phyloP scores from a whole-genome alignment of 371 early-diverging fungal species.

The Coemansia sp. region DNA sequence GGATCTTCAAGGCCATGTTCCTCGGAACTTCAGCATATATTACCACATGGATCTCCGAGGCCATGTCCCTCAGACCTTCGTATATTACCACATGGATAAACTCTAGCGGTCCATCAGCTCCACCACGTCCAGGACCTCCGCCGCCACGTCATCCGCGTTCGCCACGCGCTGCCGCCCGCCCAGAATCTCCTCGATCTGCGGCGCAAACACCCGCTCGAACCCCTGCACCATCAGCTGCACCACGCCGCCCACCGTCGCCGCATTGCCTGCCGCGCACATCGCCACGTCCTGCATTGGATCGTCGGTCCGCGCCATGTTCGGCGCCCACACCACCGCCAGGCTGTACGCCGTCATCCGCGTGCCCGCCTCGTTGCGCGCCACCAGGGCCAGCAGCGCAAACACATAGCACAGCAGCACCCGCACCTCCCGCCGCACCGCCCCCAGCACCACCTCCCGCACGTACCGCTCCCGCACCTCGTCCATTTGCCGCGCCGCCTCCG shows the following conservation, averaged over 20 bases:
- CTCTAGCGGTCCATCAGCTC: constrained; percentile 19
- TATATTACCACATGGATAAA: neutral
- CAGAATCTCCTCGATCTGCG: constrained; percentile 13
- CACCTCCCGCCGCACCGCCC: constrained; percentile 49
- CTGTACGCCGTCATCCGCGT: constrained; percentile 85
- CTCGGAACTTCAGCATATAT: too few relatives aligned
- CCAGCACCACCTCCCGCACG: constrained; percentile 54
- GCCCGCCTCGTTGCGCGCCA: constrained; percentile 57
- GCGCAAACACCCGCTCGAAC: constrained; percentile 36
- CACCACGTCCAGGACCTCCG: constrained; percentile 12
- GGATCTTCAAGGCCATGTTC: too few relatives aligned
- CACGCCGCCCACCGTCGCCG: constrained; percentile 32
- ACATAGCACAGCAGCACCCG: constrained; percentile 61
- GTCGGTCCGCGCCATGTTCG: constrained; percentile 76
- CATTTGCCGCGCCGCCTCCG: constrained; percentile 34
- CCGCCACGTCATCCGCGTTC: constrained; percentile 8
- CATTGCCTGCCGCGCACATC: constrained; percentile 36
- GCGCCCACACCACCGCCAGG: constrained; percentile 84
- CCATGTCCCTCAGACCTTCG: too few relatives aligned
- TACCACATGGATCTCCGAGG: too few relatives aligned
- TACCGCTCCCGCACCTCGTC: constrained; percentile 44
- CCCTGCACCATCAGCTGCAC: constrained; percentile 35
- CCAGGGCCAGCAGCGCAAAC: constrained; percentile 62
- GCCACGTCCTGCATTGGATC: constrained; percentile 51
- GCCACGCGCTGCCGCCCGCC: constrained; percentile 1